phyloP scores from a whole-genome alignment of 2,329 filamentous ascomycete species.

The Biscogniauxia sp. region DNA sequence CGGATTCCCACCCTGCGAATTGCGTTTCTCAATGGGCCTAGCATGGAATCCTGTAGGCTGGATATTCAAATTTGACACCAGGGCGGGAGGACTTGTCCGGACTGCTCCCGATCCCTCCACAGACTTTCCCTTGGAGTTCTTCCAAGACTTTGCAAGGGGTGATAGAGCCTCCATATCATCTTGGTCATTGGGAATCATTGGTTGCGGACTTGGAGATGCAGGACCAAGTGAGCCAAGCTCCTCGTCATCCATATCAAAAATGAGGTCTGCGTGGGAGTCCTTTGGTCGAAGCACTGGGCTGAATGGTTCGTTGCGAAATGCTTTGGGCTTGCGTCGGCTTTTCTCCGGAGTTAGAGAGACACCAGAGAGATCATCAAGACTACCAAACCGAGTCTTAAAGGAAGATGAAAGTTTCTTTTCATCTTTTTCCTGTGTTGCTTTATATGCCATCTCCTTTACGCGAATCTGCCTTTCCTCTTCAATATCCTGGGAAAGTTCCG shows the following conservation, averaged over 20 bases:
- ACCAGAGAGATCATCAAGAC: slow-evolving; percentile 59
- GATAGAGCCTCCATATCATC: slow-evolving; percentile 32
- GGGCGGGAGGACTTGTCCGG: slow-evolving; percentile 12
- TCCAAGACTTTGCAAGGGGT: slow-evolving; percentile 37
- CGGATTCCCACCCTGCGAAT: slow-evolving; percentile 36
- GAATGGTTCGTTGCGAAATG: slow-evolving; percentile 51
- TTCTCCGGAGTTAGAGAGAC: slow-evolving; percentile 43
- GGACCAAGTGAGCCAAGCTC: slow-evolving; percentile 37
- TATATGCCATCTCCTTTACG: slow-evolving; percentile 74
- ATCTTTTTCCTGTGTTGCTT: slow-evolving; percentile 59
- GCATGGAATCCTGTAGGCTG: slow-evolving; percentile 9
- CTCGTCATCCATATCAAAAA: slow-evolving; percentile 94
- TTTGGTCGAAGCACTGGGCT: slow-evolving; percentile 69
- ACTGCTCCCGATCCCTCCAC: slow-evolving; percentile 17
- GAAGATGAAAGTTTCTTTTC: slow-evolving; percentile 63
- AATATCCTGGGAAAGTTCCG: slow-evolving; percentile 62
- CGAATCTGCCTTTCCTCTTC: slow-evolving; percentile 67
- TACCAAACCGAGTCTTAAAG: slow-evolving; percentile 58
- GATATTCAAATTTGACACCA: slow-evolving; percentile 4
- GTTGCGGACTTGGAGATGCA: slow-evolving; percentile 26
- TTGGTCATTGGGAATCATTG: slow-evolving; percentile 12
- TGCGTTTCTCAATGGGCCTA: slow-evolving; percentile 15
- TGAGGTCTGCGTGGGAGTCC: slow-evolving; percentile 70
- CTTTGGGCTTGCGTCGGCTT: slow-evolving; percentile 45
- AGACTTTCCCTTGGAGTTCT: slow-evolving; percentile 37